Percentiles rank a stretch among this genome's conserved stretches.
Conservation (phyloP, 2,329 filamentous ascomycete genomes). For the Alternaria tenuissima region DNA sequence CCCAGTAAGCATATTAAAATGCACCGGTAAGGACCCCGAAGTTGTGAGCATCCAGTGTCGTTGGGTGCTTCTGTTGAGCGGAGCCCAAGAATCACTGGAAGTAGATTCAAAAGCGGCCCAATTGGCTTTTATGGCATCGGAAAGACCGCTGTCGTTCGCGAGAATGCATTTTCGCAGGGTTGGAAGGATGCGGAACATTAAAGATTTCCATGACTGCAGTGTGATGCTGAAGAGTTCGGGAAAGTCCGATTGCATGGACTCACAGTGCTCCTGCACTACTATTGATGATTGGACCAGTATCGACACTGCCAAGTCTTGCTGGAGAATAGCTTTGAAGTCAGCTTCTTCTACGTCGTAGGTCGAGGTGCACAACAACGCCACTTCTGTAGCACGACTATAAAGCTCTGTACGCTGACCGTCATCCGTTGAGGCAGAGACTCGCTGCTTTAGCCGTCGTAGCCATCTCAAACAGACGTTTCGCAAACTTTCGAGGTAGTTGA, state of each 20-base stretch:
- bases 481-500: slow-evolving; percentile 43
- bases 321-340: slow-evolving; percentile 41
- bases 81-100: slow-evolving; percentile 15
- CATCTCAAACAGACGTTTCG: slow-evolving; percentile 53
- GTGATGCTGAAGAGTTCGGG: slow-evolving; percentile 11
- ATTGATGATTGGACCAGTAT: slow-evolving; percentile 35
- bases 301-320: slow-evolving; percentile 18
- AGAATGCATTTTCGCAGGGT: slow-evolving; percentile 14
- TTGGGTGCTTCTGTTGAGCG: slow-evolving; percentile 5
- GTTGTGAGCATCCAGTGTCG: slow-evolving; percentile 47
- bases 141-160: slow-evolving; percentile 13
- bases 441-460: slow-evolving; percentile 47
- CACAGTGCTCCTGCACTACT: slow-evolving; percentile 26
- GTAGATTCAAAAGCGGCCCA: slow-evolving; percentile 33
- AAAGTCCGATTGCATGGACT: slow-evolving; percentile 1
- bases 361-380: slow-evolving; percentile 54
- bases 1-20: slow-evolving; percentile 62
- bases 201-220: slow-evolving; percentile 25
- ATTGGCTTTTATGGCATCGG: slow-evolving; percentile 22
- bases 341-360: slow-evolving; percentile 57
- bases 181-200: slow-evolving; percentile 16
- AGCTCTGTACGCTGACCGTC: slow-evolving; percentile 45
- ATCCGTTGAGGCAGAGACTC: slow-evolving; percentile 29
- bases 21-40: slow-evolving; percentile 25
- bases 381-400: slow-evolving; percentile 46